Base-by-base conservation (phyloP, 2,329 filamentous ascomycete species). In the Cryphonectria nitschkei region DNA sequence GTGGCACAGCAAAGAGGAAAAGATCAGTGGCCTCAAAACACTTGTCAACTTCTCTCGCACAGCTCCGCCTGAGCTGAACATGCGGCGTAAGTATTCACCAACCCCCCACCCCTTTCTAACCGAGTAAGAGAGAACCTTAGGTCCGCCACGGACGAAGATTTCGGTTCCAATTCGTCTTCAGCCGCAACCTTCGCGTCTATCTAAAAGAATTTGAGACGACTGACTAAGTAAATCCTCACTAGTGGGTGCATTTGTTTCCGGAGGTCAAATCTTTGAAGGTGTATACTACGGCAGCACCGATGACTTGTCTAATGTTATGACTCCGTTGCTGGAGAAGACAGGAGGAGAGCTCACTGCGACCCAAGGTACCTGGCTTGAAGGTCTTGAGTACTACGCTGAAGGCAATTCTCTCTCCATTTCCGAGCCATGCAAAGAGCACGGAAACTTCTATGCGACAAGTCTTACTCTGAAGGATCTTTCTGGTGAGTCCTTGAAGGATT, bases 371-470 rank as follows among this genome's bases (percentile, higher is more conserved):
- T 80, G 79, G 79, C 74, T 79, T 3, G 75, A 78, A 61, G 75
- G 77, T 9, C 73, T 80, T n/a, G 74, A 77, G 37, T 74, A 80
- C 72, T 80, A 78, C 65, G 78, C 77, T 32, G 71, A 73, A 22
- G 76, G 76, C 7, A 78, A 58, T 58, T 70, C 52, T 19, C 39
- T 68, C 9, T 37, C 75, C 72, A 32, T 76, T 14, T 68, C 74
- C n/a, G 62, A 29, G 3, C 70, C 74, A 29, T 67, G 41, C 4
- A 65, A 61, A 19, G 63, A 83, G 80, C 79, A 82, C 76, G 81
- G 83, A 73, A 82, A 78, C 3, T 84, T 84, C 69, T 82, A 81
- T 74, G 79, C 82, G 56, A 82, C 81, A 70, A 82, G 81, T 72
- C 70, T 83, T 34, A 81, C 81, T 69, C 78, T 82, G 50, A 79